These are phyloP conservation scores for Acanthamoeba triangularis DNA, from an alignment of 208 protist species.

Conservation along the genomic window DNA sequence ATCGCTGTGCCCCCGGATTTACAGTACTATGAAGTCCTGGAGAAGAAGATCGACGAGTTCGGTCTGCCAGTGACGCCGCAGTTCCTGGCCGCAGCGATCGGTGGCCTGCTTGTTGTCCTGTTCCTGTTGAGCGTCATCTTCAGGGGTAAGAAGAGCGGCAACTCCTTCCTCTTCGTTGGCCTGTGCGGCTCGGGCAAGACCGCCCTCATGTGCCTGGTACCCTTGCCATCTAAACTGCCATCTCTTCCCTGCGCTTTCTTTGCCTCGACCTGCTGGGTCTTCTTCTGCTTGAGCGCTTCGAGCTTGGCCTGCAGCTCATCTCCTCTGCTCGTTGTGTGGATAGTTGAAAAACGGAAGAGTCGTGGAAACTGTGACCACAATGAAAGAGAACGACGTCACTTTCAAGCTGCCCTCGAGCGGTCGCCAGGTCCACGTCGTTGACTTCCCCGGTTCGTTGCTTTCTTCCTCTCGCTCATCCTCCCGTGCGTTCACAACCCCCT, in stretches of 20 bases:
- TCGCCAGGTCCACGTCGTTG: slow-evolving; percentile 25
- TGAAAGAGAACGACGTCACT: slow-evolving; percentile 72
- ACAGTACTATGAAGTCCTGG: slow-evolving; percentile 49
- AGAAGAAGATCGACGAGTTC: slow-evolving; percentile 25
- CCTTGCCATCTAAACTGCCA: neutral
- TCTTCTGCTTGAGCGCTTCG: neutral
- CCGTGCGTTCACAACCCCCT: neutral
- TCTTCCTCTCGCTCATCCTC: neutral
- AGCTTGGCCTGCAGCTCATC: neutral
- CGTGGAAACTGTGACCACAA: slow-evolving; percentile 37
- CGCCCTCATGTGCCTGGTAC: slow-evolving; percentile 33
- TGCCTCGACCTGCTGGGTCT: neutral
- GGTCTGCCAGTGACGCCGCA: slow-evolving; percentile 24
- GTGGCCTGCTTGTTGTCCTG: slow-evolving; percentile 35
- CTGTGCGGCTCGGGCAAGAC: slow-evolving; percentile 69
- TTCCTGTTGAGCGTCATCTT: slow-evolving; percentile 37
- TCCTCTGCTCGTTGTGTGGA: neutral
- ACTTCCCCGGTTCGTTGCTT: slow-evolving; percentile 44
- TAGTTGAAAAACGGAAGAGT: slow-evolving; percentile 43
- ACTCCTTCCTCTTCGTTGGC: slow-evolving; percentile 49
- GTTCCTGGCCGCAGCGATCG: slow-evolving; percentile 5
- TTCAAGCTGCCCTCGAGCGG: slow-evolving; percentile 55
- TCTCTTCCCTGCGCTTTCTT: neutral
- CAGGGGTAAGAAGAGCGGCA: neutral
- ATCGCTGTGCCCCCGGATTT: neutral